Evolutionary conservation across 2,329 filamentous ascomycete genomes (phyloP).

Genomic region (Aspergillus japonicus): DNA sequence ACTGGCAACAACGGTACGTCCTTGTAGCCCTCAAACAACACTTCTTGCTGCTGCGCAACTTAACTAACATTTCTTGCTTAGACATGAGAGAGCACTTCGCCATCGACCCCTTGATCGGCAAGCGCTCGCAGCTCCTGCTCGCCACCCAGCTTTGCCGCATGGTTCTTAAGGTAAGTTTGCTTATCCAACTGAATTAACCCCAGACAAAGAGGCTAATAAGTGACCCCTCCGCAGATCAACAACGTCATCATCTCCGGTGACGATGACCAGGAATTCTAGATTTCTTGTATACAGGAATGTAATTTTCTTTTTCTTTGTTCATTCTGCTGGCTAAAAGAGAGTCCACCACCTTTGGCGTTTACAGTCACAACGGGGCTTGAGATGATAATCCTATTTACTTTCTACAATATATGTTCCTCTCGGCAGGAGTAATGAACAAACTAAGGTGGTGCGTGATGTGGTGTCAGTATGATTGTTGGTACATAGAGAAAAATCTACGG

Average conservation of each 20-base stretch:
- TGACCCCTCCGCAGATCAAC: slow-evolving; percentile 59
- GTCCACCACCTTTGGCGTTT: slow-evolving; percentile 11
- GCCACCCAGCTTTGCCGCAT: slow-evolving; percentile 97
- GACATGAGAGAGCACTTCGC: slow-evolving; percentile 98
- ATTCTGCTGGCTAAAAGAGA: slow-evolving; percentile 20
- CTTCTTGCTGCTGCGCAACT: neutral
- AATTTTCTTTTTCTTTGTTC: slow-evolving; percentile 7
- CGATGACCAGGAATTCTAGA: slow-evolving; percentile 83
- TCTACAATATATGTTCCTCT: neutral
- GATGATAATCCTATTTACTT: neutral
- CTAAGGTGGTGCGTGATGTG: neutral
- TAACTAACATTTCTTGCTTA: slow-evolving; percentile 28
- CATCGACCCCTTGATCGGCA: slow-evolving; percentile 96
- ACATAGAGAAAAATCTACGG: neutral
- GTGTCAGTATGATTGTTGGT: neutral
- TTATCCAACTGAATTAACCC: neutral
- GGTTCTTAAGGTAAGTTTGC: slow-evolving; percentile 76
- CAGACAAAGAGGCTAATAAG: slow-evolving; percentile 10
- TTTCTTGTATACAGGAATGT: slow-evolving; percentile 24
- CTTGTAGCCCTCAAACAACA: neutral
- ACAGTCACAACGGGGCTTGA: slow-evolving; percentile 1
- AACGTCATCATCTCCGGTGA: slow-evolving; percentile 90
- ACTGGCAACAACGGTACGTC: slow-evolving; percentile 76
- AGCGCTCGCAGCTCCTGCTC: slow-evolving; percentile 93
- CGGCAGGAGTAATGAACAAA: neutral